Base-by-base conservation (phyloP, 2,329 filamentous ascomycete species). In the Aspergillus felis region DNA sequence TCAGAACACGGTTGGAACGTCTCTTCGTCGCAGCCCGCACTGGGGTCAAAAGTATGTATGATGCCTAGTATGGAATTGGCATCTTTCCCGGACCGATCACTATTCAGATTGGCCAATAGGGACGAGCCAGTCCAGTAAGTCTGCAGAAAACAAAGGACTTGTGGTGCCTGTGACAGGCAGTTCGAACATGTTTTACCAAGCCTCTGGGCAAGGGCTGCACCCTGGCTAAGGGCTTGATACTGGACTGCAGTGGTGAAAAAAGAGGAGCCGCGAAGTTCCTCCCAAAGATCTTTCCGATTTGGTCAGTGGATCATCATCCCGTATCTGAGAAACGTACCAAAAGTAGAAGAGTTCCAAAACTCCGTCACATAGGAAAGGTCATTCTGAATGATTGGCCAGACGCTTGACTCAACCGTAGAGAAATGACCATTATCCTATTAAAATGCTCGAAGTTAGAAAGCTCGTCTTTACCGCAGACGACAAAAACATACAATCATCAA, bases 1-100 rank as follows among this genome's bases (percentile, higher is more conserved):
- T 84, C 79, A 52, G 85, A 88, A 77, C 88, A 92, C 5, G 90
- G 90, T 74, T 92, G 89, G 77, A 92, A 91, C 10, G 88, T 90
- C 3, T 79, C 77, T 50, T 84, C 82, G 65, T 90, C 86, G 64
- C 89, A 92, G 29, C 79, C 80, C 0, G 84, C 82, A 6, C 78
- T 74, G 1, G 87, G 84, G 66, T 93, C 89, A 60, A 91, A 92
- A 24, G 81, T 83, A 69, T 87, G 84, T 62, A 89, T 89, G 3
- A 84, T 83, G 2, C 78, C 81, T 1, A 91, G 77, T 38, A 92
- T 77, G 1, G 85, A 86, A 74, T 91, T 92, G 56, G 83, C 83
- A 68, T 94, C 90, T 61, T 87, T 87, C 28, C 87, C 89, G 27
- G 81, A 82, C 29, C 90, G 83, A 28, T 82, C 82, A 49, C 64